Conservation (phyloP, 2,329 filamentous ascomycete genomes). For the Ophiostoma ips region DNA sequence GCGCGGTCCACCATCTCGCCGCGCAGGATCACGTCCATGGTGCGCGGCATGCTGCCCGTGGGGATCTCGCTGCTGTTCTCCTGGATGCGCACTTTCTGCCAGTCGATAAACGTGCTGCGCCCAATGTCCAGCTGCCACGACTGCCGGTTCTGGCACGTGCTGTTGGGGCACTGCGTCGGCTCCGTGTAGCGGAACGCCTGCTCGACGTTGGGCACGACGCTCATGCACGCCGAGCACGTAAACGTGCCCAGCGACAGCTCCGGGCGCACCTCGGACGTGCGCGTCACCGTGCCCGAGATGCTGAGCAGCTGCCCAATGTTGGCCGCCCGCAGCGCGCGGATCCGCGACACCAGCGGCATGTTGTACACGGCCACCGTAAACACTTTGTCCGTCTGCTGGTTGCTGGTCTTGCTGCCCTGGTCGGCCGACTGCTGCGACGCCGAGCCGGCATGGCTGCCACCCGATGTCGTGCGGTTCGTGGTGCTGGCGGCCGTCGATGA, state of each 20-base stretch:
- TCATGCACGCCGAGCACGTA: constrained; percentile 75
- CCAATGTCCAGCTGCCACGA: constrained; percentile 97
- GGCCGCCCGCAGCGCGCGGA: constrained; percentile 70
- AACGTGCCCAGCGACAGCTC: constrained; percentile 90
- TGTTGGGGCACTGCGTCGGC: constrained; percentile 86
- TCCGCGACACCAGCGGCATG: constrained; percentile 69
- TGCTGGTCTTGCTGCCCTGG: constrained; percentile 60
- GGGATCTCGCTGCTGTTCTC: constrained; percentile 98
- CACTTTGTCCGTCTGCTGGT: constrained; percentile 93
- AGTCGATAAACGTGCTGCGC: constrained; percentile 95
- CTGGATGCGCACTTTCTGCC: constrained; percentile 97
- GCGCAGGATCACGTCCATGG: constrained; percentile 90
- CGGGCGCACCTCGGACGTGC: constrained; percentile 91
- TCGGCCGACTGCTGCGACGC: constrained; percentile 53
- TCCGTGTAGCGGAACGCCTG: constrained; percentile 97
- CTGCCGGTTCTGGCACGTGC: constrained; percentile 70
- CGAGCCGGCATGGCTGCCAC: constrained; percentile 46
- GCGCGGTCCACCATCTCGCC: constrained; percentile 96
- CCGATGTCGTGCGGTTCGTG: constrained; percentile 56
- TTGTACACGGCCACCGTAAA: constrained; percentile 93
- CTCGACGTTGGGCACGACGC: constrained; percentile 77
- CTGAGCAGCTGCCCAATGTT: constrained; percentile 90
- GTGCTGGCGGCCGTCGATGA: constrained; percentile 26
- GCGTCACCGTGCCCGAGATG: constrained; percentile 90
- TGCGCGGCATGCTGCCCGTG: constrained; percentile 95